Conservation (phyloP, 2,329 filamentous ascomycete species). For the Colletotrichum lindemuthianum region DNA sequence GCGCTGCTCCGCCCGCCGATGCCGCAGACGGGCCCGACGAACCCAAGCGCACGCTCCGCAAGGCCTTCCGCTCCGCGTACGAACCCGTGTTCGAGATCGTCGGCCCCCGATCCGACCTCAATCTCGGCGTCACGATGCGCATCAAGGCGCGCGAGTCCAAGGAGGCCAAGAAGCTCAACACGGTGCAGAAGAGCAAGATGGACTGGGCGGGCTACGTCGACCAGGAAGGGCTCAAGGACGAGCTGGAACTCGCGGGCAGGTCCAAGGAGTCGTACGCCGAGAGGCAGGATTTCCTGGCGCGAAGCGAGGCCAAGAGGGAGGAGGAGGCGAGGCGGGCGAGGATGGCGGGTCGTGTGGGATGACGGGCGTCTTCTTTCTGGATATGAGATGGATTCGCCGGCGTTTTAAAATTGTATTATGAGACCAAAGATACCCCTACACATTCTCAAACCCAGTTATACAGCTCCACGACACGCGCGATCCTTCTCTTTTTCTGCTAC, state of each 20-base stretch:
- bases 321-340: slow-evolving; percentile 68
- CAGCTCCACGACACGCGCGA: neutral
- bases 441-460: neutral
- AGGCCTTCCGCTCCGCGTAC: slow-evolving; percentile 70
- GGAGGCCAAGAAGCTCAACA: slow-evolving; percentile 72
- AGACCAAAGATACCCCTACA: slow-evolving; percentile 33
- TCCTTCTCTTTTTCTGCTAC: neutral
- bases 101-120: slow-evolving; percentile 63
- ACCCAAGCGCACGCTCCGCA: slow-evolving; percentile 58
- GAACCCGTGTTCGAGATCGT: slow-evolving; percentile 62
- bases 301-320: slow-evolving; percentile 71
- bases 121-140: slow-evolving; percentile 63
- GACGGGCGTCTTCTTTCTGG: neutral
- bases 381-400: neutral
- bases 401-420: slow-evolving; percentile 3
- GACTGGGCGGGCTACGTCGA: slow-evolving; percentile 79
- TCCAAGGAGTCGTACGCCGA: slow-evolving; percentile 72
- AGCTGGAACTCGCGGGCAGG: slow-evolving; percentile 71
- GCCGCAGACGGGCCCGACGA: slow-evolving; percentile 27
- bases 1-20: slow-evolving; percentile 38
- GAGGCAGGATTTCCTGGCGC: slow-evolving; percentile 71
- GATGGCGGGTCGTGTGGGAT: slow-evolving; percentile 50
- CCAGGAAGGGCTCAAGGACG: slow-evolving; percentile 76
- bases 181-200: slow-evolving; percentile 77
- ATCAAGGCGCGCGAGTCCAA: slow-evolving; percentile 56